Base-by-base conservation (phyloP, 2,329 filamentous ascomycete genomes). In the Aspergillus sclerotialis region DNA sequence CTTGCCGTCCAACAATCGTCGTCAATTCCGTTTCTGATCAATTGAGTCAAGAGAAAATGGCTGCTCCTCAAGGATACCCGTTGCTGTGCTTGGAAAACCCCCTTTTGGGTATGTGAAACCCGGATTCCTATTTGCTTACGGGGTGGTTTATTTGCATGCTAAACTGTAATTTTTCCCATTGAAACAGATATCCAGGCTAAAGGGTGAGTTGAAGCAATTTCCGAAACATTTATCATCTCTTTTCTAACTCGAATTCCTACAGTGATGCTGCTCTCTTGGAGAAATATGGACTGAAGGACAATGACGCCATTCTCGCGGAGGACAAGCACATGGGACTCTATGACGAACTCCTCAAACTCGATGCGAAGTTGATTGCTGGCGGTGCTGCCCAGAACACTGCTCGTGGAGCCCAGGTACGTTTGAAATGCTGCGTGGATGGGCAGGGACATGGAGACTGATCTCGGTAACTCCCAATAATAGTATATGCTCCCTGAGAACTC, bases 351-450 rank as follows among this genome's bases (percentile, higher is more conserved):
- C 78, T 95, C 53, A 82, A 92, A 75, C 86, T 81, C 69, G 79
- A 92, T 53, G 90, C 90, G 45, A 93, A 94, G 70, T 75, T 96
- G 61, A 92, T 96, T 59, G 88, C 92, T 35, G 92, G 92, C 48
- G 92, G 92, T 56, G 92, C 92, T 37, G 92, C 92, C 18, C 92
- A 98, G 71, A 98, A 98, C 77, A 93, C 88, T 35, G 90, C 92
- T 50, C 82, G 92, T 58, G 92, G 92, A 50, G 92, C 90, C 45
- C 86, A 92, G 64, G 73, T 76, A 68, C 36, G 50, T 11, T 7
- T 28, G 11, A 13, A 28, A n/a, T 4, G 26, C 13, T 28, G 10
- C 7, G 13, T 25, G 9, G 11, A 2, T n/a, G 13, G 7, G 23
- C 3, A 12, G 8, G 29, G 17, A 33, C 10, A 7, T 12, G 16